Conservation (phyloP, 441 rosid species). For the Flueggea neowawraea region DNA sequence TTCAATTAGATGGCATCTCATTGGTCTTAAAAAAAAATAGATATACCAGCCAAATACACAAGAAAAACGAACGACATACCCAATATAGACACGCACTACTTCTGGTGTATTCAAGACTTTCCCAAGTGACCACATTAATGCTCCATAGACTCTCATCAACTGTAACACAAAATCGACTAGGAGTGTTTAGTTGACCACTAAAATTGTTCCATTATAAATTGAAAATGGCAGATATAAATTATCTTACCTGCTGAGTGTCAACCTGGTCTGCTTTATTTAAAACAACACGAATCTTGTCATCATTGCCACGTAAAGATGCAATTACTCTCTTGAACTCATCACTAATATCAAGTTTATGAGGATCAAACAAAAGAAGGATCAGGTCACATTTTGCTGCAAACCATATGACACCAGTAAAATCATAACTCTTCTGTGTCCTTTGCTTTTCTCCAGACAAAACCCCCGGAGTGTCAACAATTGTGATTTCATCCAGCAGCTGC, state of each 20-base stretch:
- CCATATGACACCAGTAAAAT: conserved; percentile 95
- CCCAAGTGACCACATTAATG: conserved; percentile 99
- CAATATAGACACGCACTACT: conserved; percentile 90
- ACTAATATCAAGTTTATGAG: conserved; percentile 90
- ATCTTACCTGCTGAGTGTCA: conserved; percentile 84
- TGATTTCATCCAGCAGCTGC: conserved; percentile 87
- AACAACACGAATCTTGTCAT: conserved; percentile 97
- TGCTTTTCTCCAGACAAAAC: conserved; percentile 96
- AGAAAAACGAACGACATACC: conserved; percentile 41
- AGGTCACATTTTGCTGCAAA: conserved; percentile 98
- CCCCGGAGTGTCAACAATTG: conserved; percentile 94
- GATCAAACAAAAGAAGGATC: conserved; percentile 92
- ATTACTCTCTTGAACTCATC: conserved; percentile 99
- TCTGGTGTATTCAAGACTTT: conserved; percentile 96
- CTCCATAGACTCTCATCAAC: conserved; percentile 99
- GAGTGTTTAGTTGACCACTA: background rate
- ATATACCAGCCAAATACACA: too few relatives aligned
- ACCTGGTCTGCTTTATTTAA: conserved; percentile 94
- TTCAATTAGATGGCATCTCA: too few relatives aligned
- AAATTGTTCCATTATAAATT: too few relatives aligned
- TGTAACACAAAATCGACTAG: conserved; percentile 21
- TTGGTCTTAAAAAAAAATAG: too few relatives aligned
- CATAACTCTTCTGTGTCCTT: conserved; percentile 79
- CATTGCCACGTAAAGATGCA: conserved; percentile 88
- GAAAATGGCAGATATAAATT: background rate